These are phyloP conservation scores for Hymenoscyphus linearis DNA, from an alignment of 2,329 filamentous ascomycete species.

Conservation along the genomic window DNA sequence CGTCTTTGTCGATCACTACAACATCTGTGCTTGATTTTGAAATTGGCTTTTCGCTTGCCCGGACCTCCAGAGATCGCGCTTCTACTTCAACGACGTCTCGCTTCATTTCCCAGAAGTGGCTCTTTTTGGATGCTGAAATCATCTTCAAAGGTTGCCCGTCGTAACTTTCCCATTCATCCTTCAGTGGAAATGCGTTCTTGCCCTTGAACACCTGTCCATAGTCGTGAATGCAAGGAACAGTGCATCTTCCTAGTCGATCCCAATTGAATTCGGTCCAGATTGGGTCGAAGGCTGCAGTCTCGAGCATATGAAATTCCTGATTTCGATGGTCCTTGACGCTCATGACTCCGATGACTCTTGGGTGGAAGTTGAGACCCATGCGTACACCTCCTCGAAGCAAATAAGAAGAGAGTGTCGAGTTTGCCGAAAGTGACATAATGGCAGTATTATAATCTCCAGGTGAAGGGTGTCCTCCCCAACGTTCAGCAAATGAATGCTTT, in stretches of 20 bases:
- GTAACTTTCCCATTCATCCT: conserved; percentile 50
- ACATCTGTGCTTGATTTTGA: not conserved
- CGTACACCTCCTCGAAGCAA: conserved; percentile 49
- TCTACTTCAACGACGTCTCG: conserved; percentile 15
- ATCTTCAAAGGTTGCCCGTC: conserved; percentile 39
- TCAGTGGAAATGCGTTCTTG: conserved; percentile 38
- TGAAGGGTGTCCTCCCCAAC: conserved; percentile 47
- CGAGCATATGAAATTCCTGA: conserved; percentile 50
- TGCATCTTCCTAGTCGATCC: conserved; percentile 46
- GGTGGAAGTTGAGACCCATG: conserved; percentile 54
- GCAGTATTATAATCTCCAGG: conserved; percentile 54
- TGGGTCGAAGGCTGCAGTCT: conserved; percentile 51
- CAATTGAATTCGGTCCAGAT: conserved; percentile 54
- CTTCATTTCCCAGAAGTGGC: conserved; percentile 28
- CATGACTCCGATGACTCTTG: conserved; percentile 49
- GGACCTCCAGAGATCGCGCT: conserved; percentile 15
- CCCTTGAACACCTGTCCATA: conserved; percentile 49
- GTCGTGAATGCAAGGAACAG: conserved; percentile 48
- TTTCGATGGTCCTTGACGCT: conserved; percentile 50
- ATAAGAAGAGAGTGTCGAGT: conserved; percentile 49
- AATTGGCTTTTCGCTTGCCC: conserved; percentile 4
- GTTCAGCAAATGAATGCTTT: conserved; percentile 46
- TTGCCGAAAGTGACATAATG: conserved; percentile 51
- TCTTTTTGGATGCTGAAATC: conserved; percentile 20
- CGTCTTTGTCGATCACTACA: conserved; percentile 21